Percentiles rank a stretch among this genome's conserved stretches.
Conservation (phyloP, 768 basidiomycete species). For the Boletus vinaceobasis region DNA sequence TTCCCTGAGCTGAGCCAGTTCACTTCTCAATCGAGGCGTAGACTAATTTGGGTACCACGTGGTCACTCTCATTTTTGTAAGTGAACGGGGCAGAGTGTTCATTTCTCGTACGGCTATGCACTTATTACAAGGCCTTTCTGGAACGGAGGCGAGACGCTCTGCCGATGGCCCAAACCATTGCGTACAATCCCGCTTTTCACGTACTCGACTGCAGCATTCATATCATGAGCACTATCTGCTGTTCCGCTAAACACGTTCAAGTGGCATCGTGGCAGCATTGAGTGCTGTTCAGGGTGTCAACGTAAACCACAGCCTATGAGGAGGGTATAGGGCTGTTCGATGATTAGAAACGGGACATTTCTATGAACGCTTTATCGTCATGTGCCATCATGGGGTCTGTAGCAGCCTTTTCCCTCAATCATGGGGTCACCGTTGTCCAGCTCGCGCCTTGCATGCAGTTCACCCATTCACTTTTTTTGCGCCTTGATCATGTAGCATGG, state of each 20-base stretch:
- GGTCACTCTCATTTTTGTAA: constrained; percentile 4
- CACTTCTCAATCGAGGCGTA: neutral
- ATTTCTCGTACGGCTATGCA: constrained; percentile 11
- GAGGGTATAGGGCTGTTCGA: constrained; percentile 22
- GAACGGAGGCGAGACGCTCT: constrained; percentile 21
- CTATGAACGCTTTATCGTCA: constrained; percentile 14
- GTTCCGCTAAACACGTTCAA: constrained; percentile 20
- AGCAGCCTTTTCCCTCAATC: constrained; percentile 13
- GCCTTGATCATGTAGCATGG: constrained; percentile 21
- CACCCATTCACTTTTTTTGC: constrained; percentile 8
- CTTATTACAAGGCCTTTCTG: constrained; percentile 8
- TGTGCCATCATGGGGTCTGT: constrained; percentile 9
- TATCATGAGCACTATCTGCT: constrained; percentile 16
- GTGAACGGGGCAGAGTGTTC: neutral
- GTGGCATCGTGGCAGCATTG: constrained; percentile 18
- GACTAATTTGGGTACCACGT: constrained; percentile 16
- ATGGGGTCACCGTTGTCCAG: constrained; percentile 8
- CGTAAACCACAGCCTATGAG: constrained; percentile 29
- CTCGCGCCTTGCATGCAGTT: constrained; percentile 16
- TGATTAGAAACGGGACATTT: constrained; percentile 13
- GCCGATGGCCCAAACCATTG: constrained; percentile 21
- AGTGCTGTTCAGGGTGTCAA: constrained; percentile 26
- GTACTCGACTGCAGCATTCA: constrained; percentile 22
- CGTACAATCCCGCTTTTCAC: constrained; percentile 25
- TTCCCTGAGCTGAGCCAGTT: constrained; percentile 21